A percentile compares a stretch with the other conserved stretches of the same genome.
Conservation (phyloP, 495 filamentous ascomycete species). For the Echria macrotheca region DNA sequence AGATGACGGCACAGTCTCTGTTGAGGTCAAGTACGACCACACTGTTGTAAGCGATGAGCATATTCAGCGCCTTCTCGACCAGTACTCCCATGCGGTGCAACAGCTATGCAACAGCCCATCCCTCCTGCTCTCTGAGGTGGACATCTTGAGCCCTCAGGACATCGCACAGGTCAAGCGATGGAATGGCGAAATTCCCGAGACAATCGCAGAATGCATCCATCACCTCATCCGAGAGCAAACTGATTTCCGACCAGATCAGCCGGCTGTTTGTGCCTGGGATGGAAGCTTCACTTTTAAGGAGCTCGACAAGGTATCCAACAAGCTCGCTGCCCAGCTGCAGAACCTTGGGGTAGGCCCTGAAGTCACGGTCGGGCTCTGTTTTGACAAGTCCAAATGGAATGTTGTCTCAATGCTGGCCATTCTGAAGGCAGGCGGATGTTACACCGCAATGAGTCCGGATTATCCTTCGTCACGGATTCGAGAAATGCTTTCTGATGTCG, state of each 20-base stretch:
- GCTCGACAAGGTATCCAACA: conserved; percentile 30
- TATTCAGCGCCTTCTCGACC: background rate
- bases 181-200: background rate
- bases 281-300: background rate
- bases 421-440: conserved; percentile 42
- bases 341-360: conserved; percentile 40
- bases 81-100: no score
- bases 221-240: background rate
- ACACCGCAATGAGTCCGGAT: conserved; percentile 36
- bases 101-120: background rate
- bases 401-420: conserved; percentile 44
- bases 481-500: conserved; percentile 43
- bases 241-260: background rate
- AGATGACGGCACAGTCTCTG: background rate
- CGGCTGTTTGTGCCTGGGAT: background rate
- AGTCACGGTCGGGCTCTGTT: conserved; percentile 45
- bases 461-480: conserved; percentile 39
- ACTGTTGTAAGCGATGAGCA: background rate
- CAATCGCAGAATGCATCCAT: conserved; percentile 8
- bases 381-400: conserved; percentile 53
- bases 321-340: conserved; percentile 40
- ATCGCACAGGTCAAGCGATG: background rate
- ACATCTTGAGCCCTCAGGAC: background rate
- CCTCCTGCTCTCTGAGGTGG: background rate
- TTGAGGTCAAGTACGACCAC: background rate